Evolutionary conservation across 106 monocot species (phyloP), one percentile per base, ranked within the genome.

Genomic region (Acorus gramineus): DNA sequence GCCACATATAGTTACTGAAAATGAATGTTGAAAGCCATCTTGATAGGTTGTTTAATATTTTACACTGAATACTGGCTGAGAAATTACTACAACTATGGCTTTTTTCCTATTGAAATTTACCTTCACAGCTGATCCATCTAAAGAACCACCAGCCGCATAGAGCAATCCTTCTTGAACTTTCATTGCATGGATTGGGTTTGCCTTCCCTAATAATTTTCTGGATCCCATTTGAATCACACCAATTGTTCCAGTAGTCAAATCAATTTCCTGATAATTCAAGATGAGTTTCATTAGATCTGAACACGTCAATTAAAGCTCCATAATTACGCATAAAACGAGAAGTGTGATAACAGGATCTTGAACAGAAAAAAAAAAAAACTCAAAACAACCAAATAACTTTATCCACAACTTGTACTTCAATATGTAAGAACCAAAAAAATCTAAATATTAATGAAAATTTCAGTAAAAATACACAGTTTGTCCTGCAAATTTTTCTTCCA

Each of bases 71-170:
- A 28, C 28, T 28, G 28, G 28, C 0, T 28, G 28, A 28, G 28
- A 28, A 28, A 28, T 28, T 0, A 28, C 28, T 28, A 28, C 28
- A 28, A 28, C 28, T 28, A 28, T 28, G 28, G 28, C 28, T 28
- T 28, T 28, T 28, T 28, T 28, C 28, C 28, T 28, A 28, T 28
- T 28, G 28, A 28, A 28, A 28, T 28, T 28, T 63, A 84, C 84
- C 84, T 84, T 84, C 55, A 80, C 67, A n/a, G 77, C 59, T 64
- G 80, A n/a, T 49, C 84, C 84, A 64, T 80, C 84, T 50, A 73
- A 47, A 62, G 73, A 60, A 46, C 43, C 67, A 55, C 77, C 59
- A 4, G 64, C 76, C 51, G 84, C 57, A 60, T 80, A 84, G 11
- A 84, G 69, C 58, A 84, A 56, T 6, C 76, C 80, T 44, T 80